Evolutionary conservation across 345 rosid species (phyloP), one percentile per base, ranked within the genome.

Genomic region (Linum trigynum): DNA sequence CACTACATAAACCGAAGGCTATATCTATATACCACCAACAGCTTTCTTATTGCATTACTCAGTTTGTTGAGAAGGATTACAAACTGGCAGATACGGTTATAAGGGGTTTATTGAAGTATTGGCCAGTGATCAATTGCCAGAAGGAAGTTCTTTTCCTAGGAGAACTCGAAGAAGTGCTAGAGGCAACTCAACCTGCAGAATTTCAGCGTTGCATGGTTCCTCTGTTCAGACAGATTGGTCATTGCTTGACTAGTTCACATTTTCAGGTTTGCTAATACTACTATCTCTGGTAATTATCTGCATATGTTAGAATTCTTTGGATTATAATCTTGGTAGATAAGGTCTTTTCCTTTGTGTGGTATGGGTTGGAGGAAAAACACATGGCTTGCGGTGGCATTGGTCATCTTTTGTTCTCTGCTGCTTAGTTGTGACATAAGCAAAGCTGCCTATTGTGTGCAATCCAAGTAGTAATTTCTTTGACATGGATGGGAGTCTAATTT

Each of bases 41-140:
- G 65, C 76, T 88, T 73, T 84, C 96, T 32, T 91, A 91, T 65
- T 91, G 97, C 63, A 80, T 91, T 5, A 79, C 74, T 42, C 97
- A 86, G 84, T 91, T 88, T 74, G 97, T 91, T 53, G 97, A 91
- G 76, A 91, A 91, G 82, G 97, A 91, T 81, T 88, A 78, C 79
- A 88, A 85, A 79, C 86, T 91, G 71, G 87, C 94, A 0, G 96
- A 88, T 71, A 85, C 85, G 0, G 96, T 91, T 38, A 84, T 91
- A 62, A 81, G 84, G 66, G 97, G 97, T 17, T 73, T 91, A 80
- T 70, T 91, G 77, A 91, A 84, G 83, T 91, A 75, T 77, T 91
- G 96, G 97, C 97, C 97, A 38, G 67, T 86, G 68, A 91, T 84
- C 40, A 91, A 86, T 74, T 91, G 97, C 77, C 85, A 75, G 42